Conservation (phyloP, 2,329 filamentous ascomycete genomes). For the Sclerotinia spermophila region DNA sequence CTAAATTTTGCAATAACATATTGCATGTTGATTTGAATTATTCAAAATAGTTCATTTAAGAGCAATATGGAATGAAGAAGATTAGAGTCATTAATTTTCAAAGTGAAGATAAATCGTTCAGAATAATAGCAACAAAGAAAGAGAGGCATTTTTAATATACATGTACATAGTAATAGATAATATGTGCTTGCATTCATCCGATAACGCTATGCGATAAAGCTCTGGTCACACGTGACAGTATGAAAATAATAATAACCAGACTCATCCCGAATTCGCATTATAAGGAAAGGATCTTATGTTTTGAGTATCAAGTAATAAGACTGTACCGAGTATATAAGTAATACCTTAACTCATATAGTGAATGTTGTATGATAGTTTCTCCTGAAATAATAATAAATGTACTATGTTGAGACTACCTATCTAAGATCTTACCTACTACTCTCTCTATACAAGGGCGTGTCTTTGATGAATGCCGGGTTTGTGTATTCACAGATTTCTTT, state of each 20-base stretch:
- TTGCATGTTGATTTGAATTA: conserved; percentile 34
- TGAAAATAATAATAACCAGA: not conserved
- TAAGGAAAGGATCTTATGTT: not conserved
- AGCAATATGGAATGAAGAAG: not conserved
- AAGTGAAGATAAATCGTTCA: not conserved
- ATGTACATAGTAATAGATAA: not conserved
- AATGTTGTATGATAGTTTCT: not conserved
- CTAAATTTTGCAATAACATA: conserved; percentile 36
- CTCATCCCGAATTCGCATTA: not conserved
- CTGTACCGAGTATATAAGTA: not conserved
- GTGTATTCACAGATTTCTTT: too few species aligned
- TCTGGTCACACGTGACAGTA: not conserved
- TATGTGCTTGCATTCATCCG: not conserved
- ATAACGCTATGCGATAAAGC: conserved; percentile 17
- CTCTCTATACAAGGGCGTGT: too few species aligned
- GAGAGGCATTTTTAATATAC: not conserved
- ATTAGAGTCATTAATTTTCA: not conserved
- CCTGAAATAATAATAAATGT: not conserved
- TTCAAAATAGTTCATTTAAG: conserved; percentile 18
- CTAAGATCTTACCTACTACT: not conserved
- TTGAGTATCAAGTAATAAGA: not conserved
- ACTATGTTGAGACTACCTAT: not conserved
- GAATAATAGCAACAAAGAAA: not conserved
- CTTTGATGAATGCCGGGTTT: too few species aligned
- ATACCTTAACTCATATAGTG: not conserved